Evolutionary conservation across 2,329 filamentous ascomycete species (phyloP), one percentile per base, ranked within the genome.

Genomic region (Colletotrichum sp.): DNA sequence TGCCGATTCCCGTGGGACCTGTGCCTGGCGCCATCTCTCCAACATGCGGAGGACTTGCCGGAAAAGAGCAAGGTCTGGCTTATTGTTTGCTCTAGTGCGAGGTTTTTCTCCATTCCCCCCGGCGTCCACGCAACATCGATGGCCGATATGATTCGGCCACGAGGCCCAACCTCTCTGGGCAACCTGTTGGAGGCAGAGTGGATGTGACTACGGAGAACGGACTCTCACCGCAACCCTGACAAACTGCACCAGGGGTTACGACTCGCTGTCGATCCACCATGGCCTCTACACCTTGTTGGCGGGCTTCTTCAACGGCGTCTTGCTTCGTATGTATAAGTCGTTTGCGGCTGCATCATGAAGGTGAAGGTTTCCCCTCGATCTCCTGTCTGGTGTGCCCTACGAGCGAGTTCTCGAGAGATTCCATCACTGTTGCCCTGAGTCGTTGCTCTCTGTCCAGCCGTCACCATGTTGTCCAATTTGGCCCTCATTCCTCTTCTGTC

Each of bases 381-480:
- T 47, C 51, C 33, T 54, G 69, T 58, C 36, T 8, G 57, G 43
- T 38, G 63, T 74, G 68, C 33, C 57, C 24, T 57, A 57, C 33
- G 55, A 73, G 55, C 55, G 57, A 73, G 62, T 71, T 51, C 68
- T 67, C 63, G 65, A 69, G 65, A 69, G 55, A 58, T 59, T 2
- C 27, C 59, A 18, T 36, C 47, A 21, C 36, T 63, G 21, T 59
- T 67, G 57, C 38, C 62, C 55, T 27, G 18, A 58, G 16, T 29
- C 24, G 27, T 33, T 34, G 33, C 43, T 38, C 8, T 63, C 34
- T 16, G 43, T 51, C 43, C 55, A 64, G 24, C 51, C 73, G 63
- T 73, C 75, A 70, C 65, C 58, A 76, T 76, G 75, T 54, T 76
- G 73, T 66, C 63, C 75, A 76, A 76, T 55, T 51, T 74, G 36